A percentile compares a stretch with the other conserved stretches of the same genome.
Evolutionary conservation across 441 rosid species (phyloP).

Genomic region (Gossypium davidsonii): DNA sequence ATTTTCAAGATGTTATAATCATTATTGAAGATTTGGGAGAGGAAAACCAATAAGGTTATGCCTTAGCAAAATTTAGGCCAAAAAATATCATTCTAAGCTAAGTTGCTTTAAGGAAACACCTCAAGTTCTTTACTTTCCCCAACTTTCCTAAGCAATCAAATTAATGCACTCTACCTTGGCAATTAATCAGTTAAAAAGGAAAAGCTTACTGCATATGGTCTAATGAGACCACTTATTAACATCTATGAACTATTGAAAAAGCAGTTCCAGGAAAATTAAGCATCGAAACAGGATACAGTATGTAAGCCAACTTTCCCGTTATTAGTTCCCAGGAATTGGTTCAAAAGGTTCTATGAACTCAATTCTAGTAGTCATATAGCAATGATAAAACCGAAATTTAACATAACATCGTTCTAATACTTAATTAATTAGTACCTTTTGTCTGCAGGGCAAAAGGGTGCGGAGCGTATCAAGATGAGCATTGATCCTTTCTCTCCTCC

Average conservation of each 20-base stretch:
- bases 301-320: not conserved
- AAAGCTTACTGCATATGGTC: not conserved
- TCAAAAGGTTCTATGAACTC: not conserved
- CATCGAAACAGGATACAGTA: not conserved
- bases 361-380: not conserved
- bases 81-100: not conserved
- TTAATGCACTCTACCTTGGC: not conserved
- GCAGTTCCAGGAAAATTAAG: not conserved
- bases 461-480: constrained; percentile 63
- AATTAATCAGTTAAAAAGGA: not conserved
- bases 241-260: not conserved
- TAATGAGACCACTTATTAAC: not conserved
- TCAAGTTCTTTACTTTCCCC: not conserved
- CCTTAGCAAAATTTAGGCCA: not conserved
- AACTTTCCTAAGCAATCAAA: not conserved
- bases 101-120: not conserved
- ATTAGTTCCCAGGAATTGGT: not conserved
- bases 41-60: too few species aligned
- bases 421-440: constrained; percentile 35
- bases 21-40: not conserved
- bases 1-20: not conserved
- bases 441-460: constrained; percentile 46
- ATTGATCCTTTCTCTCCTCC: constrained; percentile 77
- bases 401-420: not conserved
- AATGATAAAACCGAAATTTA: not conserved